Evolutionary conservation across 306 rosid species (phyloP).

Genomic region (Inga oerstediana): DNA sequence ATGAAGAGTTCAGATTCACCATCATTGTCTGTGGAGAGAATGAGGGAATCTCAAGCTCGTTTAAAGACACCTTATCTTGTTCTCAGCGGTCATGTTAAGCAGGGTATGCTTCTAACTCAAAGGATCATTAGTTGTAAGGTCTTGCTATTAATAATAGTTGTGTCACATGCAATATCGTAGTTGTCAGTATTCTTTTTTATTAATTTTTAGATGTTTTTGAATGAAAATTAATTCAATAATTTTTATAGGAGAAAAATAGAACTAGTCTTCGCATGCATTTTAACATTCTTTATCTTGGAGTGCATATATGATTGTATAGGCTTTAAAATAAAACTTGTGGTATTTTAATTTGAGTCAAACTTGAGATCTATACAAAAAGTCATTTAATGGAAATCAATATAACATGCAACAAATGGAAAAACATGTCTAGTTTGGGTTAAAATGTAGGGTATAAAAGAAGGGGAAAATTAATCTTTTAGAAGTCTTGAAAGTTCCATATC

Average conservation of each 20-base stretch:
- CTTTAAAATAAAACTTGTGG: not conserved
- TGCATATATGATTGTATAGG: not conserved
- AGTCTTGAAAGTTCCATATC: not conserved
- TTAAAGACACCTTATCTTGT: conserved; percentile 89
- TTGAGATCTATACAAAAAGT: not conserved
- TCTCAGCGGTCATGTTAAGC: conserved; percentile 91
- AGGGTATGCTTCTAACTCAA: too few species aligned
- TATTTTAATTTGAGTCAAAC: not conserved
- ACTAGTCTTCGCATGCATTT: too few species aligned
- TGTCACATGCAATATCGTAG: too few species aligned
- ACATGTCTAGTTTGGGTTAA: not conserved
- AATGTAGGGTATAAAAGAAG: not conserved
- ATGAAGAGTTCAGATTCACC: conserved; percentile 97
- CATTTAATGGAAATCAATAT: not conserved
- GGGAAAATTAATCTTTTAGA: not conserved
- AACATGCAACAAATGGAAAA: not conserved
- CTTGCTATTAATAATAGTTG: too few species aligned
- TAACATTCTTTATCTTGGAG: too few species aligned
- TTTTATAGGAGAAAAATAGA: too few species aligned
- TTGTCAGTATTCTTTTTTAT: too few species aligned
- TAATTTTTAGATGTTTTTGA: too few species aligned
- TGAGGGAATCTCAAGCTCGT: conserved; percentile 94
- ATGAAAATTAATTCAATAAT: too few species aligned
- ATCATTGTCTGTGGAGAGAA: conserved; percentile 83
- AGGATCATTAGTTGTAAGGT: too few species aligned